Evolutionary conservation across 352 stramenopile genomes (phyloP).

Genomic region (Phytophthora macrochlamydospora): DNA sequence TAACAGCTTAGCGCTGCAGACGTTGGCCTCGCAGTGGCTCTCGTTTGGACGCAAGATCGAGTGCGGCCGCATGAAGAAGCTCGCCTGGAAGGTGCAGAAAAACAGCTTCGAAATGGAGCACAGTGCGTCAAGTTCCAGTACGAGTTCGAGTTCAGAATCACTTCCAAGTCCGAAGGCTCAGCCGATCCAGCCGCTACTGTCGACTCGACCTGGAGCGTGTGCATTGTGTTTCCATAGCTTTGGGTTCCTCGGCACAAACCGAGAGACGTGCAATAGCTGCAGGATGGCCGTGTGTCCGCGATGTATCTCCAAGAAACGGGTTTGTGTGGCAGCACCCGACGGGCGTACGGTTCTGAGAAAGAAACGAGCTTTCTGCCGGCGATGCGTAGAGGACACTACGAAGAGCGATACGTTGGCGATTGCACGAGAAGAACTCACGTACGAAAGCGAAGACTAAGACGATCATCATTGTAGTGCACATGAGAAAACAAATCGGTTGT

Average conservation of each 20-base stretch:
- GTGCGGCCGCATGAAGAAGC: constrained; percentile 57
- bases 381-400: constrained; percentile 20
- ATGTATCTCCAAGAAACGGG: constrained; percentile 29
- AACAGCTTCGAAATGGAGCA: constrained; percentile 7
- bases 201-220: constrained; percentile 10
- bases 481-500: too few species aligned
- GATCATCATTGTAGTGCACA: not conserved
- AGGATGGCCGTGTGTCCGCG: constrained; percentile 25
- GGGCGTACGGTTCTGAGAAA: constrained; percentile 20
- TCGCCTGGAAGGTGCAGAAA: constrained; percentile 51
- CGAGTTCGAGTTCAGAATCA: not conserved
- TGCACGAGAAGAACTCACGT: constrained; percentile 23
- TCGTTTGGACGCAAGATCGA: constrained; percentile 37
- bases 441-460: not conserved
- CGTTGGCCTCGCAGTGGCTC: constrained; percentile 40
- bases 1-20: constrained; percentile 42
- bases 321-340: constrained; percentile 19
- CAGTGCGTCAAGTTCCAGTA: not conserved
- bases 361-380: constrained; percentile 25
- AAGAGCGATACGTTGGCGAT: constrained; percentile 19
- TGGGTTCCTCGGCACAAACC: constrained; percentile 18
- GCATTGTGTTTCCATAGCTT: constrained; percentile 25
- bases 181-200: not conserved
- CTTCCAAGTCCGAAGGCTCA: not conserved
- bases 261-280: constrained; percentile 31